Evolutionary conservation across 371 early-diverging fungal species (phyloP), one percentile per base, ranked within the genome.

Genomic region (Lichtheimia hyalospora): DNA sequence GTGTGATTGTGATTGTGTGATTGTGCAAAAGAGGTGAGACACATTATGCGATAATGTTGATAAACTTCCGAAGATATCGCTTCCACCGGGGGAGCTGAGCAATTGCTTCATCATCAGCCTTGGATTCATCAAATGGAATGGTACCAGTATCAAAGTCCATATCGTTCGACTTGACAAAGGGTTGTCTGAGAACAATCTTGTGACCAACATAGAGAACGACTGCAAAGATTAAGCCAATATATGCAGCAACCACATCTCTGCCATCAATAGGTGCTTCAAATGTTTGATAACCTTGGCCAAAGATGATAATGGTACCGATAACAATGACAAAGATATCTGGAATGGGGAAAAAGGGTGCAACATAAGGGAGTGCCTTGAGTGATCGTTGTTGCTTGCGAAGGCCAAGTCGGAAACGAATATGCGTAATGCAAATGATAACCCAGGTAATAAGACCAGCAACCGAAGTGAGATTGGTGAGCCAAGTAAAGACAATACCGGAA

Each of bases 361-460:
- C 68, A 63, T 92, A 95, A 1, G 93, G 93, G 25, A 95, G 75
- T 18, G 82, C 82, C 15, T 66, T 60, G 25, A 92, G 58, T 4
- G 75, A 64, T 23, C 83, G 83, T 7, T 90, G 89, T 58, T 95
- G 96, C 10, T 83, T 77, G 14, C 77, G 53, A 52, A 79, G 88
- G 7, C 95, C 95, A n/a, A 81, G 81, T 25, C 95, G 89, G 87
- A 95, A 94, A 14, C 94, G 90, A 58, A 87, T 71, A 64, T 95
- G 94, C 8, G 88, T 89, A 43, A 89, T 64, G 5, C 85, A 79
- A 61, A 95, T 94, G 49, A 85, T 79, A 21, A 92, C 61, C 95
- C 95, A 96, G 40, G 90, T 86, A 43, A 92, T 81, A 52, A 95
- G 82, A 49, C 93, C 92, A 3, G 96, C 87, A 13, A 89, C 77